Evolutionary conservation across 768 basidiomycete genomes (phyloP).

Genomic region (Termitomyces bulborhizus): DNA sequence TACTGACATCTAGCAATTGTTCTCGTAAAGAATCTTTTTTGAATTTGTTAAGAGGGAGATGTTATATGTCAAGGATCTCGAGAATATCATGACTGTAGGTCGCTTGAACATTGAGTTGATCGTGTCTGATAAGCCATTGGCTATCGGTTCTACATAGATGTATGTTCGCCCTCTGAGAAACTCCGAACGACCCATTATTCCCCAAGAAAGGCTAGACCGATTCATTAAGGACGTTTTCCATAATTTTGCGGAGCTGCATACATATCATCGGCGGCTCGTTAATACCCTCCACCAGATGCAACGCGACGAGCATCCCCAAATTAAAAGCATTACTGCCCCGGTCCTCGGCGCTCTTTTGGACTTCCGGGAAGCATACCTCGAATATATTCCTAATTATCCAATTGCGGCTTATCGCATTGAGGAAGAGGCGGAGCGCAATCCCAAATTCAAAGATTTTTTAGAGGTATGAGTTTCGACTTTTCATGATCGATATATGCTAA

Average conservation of each 20-base stretch:
- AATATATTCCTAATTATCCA: conserved; percentile 89
- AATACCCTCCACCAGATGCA: conserved; percentile 82
- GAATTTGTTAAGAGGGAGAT: conserved; percentile 96
- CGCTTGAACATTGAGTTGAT: neutral
- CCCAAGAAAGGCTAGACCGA: conserved; percentile 56
- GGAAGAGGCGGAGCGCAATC: conserved; percentile 79
- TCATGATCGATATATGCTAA: neutral
- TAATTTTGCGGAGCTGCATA: conserved; percentile 73
- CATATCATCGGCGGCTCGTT: conserved; percentile 71
- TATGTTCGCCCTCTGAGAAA: conserved; percentile 73
- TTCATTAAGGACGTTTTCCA: conserved; percentile 89
- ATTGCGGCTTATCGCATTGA: conserved; percentile 86
- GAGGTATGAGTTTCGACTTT: conserved; percentile 42
- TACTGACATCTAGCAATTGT: neutral
- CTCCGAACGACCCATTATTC: conserved; percentile 75
- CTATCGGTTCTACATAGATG: conserved; percentile 43
- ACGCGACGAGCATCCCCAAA: conserved; percentile 77
- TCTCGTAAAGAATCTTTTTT: conserved; percentile 67
- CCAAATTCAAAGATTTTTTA: conserved; percentile 70
- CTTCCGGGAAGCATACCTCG: conserved; percentile 89
- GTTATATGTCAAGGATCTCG: conserved; percentile 92
- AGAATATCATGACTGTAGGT: conserved; percentile 75
- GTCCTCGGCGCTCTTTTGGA: conserved; percentile 86
- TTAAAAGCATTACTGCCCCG: conserved; percentile 78
- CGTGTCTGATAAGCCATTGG: neutral